Percentiles rank a stretch among this genome's conserved stretches.
These are phyloP conservation scores for Paramecium sexaurelia DNA, from an alignment of 73 alveolate species.

Conservation along the genomic window DNA sequence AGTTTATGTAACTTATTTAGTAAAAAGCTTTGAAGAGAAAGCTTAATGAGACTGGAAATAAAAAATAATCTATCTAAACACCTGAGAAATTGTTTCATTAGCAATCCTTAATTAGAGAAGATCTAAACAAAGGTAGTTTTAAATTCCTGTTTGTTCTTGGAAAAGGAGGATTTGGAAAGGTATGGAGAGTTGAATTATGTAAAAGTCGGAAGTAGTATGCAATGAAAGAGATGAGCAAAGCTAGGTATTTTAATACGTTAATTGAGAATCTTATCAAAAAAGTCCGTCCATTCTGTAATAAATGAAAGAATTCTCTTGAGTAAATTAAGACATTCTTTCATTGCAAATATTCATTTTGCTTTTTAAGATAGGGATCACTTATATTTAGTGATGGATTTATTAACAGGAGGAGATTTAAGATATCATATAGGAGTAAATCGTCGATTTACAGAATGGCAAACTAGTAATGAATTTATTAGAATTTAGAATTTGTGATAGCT, in stretches of 20 bases:
- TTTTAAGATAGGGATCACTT: conserved; percentile 88
- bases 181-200: conserved; percentile 82
- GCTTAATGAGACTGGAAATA: neutral
- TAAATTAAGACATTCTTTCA: conserved; percentile 75
- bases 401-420: conserved; percentile 95
- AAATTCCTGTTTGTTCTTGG: conserved; percentile 70
- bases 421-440: conserved; percentile 83
- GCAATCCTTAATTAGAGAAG: conserved; percentile 24
- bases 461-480: conserved; percentile 66
- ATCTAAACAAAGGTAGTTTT: conserved; percentile 69
- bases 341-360: conserved; percentile 88
- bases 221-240: conserved; percentile 80
- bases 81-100: neutral
- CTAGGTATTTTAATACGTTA: conserved; percentile 63
- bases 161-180: conserved; percentile 68
- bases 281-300: conserved; percentile 81
- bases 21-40: conserved; percentile 3
- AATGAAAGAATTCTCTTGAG: conserved; percentile 81
- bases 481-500: conserved; percentile 49
- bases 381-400: conserved; percentile 84
- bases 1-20: neutral
- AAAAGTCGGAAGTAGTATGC: conserved; percentile 79
- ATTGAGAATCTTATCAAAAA: conserved; percentile 82
- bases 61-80: neutral
- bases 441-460: conserved; percentile 89